Base-by-base conservation (phyloP, 176 grass and related monocot species). In the Carex kokanica region DNA sequence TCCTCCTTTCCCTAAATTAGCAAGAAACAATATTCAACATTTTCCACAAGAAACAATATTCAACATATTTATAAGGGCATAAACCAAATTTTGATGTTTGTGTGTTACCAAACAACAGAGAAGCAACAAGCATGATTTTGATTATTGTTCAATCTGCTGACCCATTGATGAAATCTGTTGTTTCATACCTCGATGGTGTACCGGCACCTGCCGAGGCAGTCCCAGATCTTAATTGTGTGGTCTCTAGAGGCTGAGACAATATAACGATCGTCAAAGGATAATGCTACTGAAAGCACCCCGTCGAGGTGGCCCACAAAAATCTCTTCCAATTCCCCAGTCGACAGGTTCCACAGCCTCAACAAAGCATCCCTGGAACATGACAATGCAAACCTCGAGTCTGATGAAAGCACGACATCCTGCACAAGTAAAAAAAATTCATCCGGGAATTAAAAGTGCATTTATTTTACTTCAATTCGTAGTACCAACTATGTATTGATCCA, bases 221-320 rank as follows among this genome's bases (percentile, higher is more conserved):
- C 94, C 92, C 95, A 98, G 1, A 98, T 86, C 88, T 97, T 97
- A 72, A 97, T 97, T 64, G 90, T 94, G 32, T 86, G 82, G 56
- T 97, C 95, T 34, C 90, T 92, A 34, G 95, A 89, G 4, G 90
- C 95, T 6, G 95, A 97, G 7, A 97, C 88, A 67, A 97, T 97
- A 88, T n/a, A n/a, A 93, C 88, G 24, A 98, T 78, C n/a, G n/a
- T n/a, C n/a, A n/a, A n/a, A n/a, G n/a, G n/a, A n/a, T n/a, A 98
- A 94, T 25, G 90, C 90, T 21, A 98, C 92, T 66, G 95, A 93
- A 65, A 94, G 81, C 20, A 98, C 95, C 83, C 93, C 92, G 86
- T 98, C 91, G 8, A 68, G 83, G 82, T 98, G 92, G 58, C 95
- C 92, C 0, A 88, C 81, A 78, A 98, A 98, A 45, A 86, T 87